Percentiles rank a stretch among this genome's conserved stretches.
phyloP scores from a whole-genome alignment of 2,329 filamentous ascomycete species.

The Verticillium longisporum region DNA sequence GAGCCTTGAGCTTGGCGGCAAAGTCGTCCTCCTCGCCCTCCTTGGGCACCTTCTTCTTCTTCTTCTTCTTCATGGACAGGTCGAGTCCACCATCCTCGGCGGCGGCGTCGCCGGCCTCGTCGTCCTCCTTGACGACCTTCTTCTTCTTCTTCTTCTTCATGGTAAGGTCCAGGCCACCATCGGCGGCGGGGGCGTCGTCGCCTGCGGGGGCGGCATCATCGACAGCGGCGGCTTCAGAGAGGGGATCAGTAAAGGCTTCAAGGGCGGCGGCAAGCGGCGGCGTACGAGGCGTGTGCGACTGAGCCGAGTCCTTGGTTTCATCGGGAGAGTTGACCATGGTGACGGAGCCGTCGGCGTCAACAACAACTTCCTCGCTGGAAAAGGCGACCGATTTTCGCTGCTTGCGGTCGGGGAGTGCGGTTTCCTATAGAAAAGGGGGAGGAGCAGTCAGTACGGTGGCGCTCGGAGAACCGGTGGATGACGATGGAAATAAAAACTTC shows the following conservation, averaged over 20 bases:
- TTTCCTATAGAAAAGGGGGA: slow-evolving; percentile 4
- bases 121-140: slow-evolving; percentile 46
- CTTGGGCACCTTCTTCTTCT: slow-evolving; percentile 61
- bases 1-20: slow-evolving; percentile 54
- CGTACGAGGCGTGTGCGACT: slow-evolving; percentile 69
- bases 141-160: slow-evolving; percentile 76
- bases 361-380: slow-evolving; percentile 78
- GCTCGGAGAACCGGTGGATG: neutral
- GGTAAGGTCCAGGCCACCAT: slow-evolving; percentile 42
- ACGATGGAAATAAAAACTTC: neutral
- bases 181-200: slow-evolving; percentile 50
- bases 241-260: slow-evolving; percentile 46
- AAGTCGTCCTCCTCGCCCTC: slow-evolving; percentile 57
- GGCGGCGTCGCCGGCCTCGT: slow-evolving; percentile 43
- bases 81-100: slow-evolving; percentile 47
- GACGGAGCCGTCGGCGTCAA: slow-evolving; percentile 83
- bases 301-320: slow-evolving; percentile 73
- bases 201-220: slow-evolving; percentile 2
- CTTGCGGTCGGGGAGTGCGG: slow-evolving; percentile 48
- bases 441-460: neutral
- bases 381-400: slow-evolving; percentile 92
- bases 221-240: slow-evolving; percentile 27
- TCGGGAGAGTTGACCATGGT: slow-evolving; percentile 66
- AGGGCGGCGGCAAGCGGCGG: slow-evolving; percentile 50
- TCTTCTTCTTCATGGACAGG: slow-evolving; percentile 75